These are phyloP conservation scores for Phyllosticta citribraziliensis DNA, from an alignment of 2,329 filamentous ascomycete species.

Conservation along the genomic window DNA sequence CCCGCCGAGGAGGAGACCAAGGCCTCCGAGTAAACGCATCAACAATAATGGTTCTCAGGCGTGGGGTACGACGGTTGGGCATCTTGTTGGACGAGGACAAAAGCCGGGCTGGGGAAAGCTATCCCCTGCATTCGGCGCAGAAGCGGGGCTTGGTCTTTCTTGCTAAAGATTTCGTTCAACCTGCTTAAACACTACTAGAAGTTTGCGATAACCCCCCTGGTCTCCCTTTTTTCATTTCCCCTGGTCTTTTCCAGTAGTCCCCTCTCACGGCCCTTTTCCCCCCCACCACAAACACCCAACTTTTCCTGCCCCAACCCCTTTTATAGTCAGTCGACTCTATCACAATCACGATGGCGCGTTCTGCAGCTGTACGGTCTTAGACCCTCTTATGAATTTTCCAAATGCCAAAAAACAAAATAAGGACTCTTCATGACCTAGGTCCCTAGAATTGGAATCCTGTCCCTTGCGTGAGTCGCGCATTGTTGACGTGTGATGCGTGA, in stretches of 20 bases:
- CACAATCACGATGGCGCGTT: constrained; percentile 10
- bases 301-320: constrained; percentile 5
- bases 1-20: constrained; percentile 10
- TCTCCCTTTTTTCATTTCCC: constrained; percentile 4
- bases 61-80: constrained; percentile 8
- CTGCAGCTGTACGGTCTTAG: constrained; percentile 9
- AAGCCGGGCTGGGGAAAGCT: constrained; percentile 8
- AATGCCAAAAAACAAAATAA: constrained; percentile 10
- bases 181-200: constrained; percentile 11
- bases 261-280: not conserved
- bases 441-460: not conserved
- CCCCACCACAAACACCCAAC: not conserved
- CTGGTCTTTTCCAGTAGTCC: not conserved
- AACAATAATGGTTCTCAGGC: constrained; percentile 4
- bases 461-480: no score
- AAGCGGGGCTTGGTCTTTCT: constrained; percentile 11
- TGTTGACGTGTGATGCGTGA: no score
- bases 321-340: not conserved
- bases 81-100: constrained; percentile 11
- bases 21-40: constrained; percentile 9
- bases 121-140: constrained; percentile 6
- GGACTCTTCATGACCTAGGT: not conserved
- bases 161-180: constrained; percentile 12
- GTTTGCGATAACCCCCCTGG: constrained; percentile 8
- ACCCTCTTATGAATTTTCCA: constrained; percentile 9